Evolutionary conservation across 208 protist species (phyloP), one percentile per base, ranked within the genome.

Genomic region (Herpetomonas muscarum): DNA sequence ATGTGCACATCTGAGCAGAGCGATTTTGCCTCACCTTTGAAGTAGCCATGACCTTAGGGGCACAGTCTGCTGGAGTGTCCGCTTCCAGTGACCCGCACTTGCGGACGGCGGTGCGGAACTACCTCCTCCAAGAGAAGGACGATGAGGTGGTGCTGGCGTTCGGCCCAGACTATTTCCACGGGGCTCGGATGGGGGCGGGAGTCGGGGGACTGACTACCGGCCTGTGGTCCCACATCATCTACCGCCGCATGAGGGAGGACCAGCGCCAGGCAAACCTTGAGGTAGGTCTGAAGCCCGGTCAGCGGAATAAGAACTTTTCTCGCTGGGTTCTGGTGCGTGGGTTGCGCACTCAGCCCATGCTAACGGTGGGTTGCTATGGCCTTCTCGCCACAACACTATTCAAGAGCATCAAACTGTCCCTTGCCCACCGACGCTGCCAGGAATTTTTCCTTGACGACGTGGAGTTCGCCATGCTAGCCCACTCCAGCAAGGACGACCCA

Each of bases 381-480:
- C 65, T 90, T 1, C 67, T 41, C 7, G 52, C 71, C 1, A 94
- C 87, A 5, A 76, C 71, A 15, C 2, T 74, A 2, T 76, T 91
- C 55, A 94, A 94, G 60, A 42, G 31, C 3, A 34, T 72, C 1
- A 94, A 94, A 53, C 90, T 76, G 60, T 75, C 49, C 41, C 65
- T 94, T 6, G 75, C 87, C 1, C 77, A 79, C 28, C 61, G 53
- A 26, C 87, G 87, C 24, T 90, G 81, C 51, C 63, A 67, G 12
- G 87, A 94, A 59, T 91, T 94, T 59, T 71, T 74, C 32, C 13
- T 71, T 0, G 87, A 94, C 58, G 87, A 91, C 51, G 32, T 86
- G 25, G 83, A 79, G 31, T 90, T 88, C 30, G 50, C 54, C 17
- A 31, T 82, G 50, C 53, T 94, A 44, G 41, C 70, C 28, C 25